phyloP scores from a whole-genome alignment of 306 rosid species.

The Glycyrrhiza uralensis region DNA sequence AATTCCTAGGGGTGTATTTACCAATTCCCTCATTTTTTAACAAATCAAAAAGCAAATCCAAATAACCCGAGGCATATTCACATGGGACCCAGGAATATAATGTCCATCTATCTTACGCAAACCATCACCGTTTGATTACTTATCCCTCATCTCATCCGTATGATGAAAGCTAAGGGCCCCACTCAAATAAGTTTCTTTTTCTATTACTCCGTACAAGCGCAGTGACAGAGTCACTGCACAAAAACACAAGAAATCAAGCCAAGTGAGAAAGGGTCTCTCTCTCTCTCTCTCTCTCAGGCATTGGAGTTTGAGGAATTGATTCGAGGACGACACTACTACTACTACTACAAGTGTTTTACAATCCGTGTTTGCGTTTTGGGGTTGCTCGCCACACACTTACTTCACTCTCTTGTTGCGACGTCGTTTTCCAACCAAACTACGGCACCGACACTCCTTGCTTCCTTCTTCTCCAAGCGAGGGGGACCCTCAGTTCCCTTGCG shows the following conservation, averaged over 20 bases:
- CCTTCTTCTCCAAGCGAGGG: conserved; percentile 33
- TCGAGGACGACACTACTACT: conserved; percentile 5
- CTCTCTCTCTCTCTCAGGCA: conserved; percentile 18
- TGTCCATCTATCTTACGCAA: neutral
- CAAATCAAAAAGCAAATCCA: neutral
- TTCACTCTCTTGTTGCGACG: conserved; percentile 4
- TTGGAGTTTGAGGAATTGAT: conserved; percentile 38
- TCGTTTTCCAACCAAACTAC: conserved; percentile 5
- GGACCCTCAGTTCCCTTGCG: conserved; percentile 9
- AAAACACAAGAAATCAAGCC: neutral
- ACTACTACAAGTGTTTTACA: no score
- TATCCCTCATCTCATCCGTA: conserved; percentile 29
- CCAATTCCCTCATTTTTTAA: neutral
- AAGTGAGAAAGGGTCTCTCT: conserved; percentile 1
- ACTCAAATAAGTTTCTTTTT: neutral
- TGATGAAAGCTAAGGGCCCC: conserved; percentile 20
- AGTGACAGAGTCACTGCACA: neutral
- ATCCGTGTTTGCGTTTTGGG: conserved; percentile 12
- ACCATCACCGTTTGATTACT: conserved; percentile 23
- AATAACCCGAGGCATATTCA: neutral
- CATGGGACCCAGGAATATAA: conserved; percentile 24
- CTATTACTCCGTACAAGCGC: conserved; percentile 4
- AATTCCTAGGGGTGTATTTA: no score
- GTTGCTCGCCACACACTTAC: neutral
- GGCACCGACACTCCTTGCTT: conserved; percentile 69